Evolutionary conservation across 2,329 filamentous ascomycete genomes (phyloP).

Genomic region (Neofusicoccum umdonicola): DNA sequence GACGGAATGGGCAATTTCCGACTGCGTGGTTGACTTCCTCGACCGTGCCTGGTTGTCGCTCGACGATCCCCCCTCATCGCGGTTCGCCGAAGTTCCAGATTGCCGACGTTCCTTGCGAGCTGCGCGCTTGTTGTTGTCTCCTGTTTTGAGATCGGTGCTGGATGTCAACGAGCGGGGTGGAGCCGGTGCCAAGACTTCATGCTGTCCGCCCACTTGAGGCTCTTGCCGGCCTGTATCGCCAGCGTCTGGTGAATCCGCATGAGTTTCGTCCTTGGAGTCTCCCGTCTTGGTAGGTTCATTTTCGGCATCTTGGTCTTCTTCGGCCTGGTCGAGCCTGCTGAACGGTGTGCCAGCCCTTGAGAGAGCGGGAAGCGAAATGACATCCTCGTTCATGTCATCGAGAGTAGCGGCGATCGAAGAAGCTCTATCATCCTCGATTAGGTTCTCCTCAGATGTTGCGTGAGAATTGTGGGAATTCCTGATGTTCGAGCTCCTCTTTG

Average conservation of each 20-base stretch:
- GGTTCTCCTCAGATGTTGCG: constrained; percentile 1
- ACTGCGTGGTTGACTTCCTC: constrained; percentile 3
- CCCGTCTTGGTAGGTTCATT: background rate
- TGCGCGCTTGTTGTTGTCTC: background rate
- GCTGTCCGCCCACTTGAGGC: background rate
- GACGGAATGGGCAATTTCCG: constrained; percentile 15
- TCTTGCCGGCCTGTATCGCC: background rate
- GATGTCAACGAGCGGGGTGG: constrained; percentile 21
- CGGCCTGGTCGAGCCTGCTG: background rate
- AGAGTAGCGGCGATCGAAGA: constrained; percentile 54
- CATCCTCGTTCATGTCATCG: constrained; percentile 60
- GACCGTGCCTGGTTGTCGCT: constrained; percentile 15
- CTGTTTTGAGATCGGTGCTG: constrained; percentile 33
- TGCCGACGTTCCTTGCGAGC: constrained; percentile 9
- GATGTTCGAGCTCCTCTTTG: background rate
- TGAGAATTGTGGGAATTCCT: background rate
- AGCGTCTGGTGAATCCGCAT: background rate
- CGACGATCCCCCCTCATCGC: background rate
- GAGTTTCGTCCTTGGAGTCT: background rate
- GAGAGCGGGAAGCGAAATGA: constrained; percentile 31
- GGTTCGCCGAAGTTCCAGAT: constrained; percentile 3
- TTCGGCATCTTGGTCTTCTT: background rate
- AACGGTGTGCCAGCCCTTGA: constrained; percentile 20
- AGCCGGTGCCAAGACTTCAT: background rate
- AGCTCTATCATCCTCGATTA: constrained; percentile 40